Percentiles rank a stretch among this genome's conserved stretches.
Evolutionary conservation across 257 asterid genomes (phyloP).

Genomic region (Fraxinus cuspidata): DNA sequence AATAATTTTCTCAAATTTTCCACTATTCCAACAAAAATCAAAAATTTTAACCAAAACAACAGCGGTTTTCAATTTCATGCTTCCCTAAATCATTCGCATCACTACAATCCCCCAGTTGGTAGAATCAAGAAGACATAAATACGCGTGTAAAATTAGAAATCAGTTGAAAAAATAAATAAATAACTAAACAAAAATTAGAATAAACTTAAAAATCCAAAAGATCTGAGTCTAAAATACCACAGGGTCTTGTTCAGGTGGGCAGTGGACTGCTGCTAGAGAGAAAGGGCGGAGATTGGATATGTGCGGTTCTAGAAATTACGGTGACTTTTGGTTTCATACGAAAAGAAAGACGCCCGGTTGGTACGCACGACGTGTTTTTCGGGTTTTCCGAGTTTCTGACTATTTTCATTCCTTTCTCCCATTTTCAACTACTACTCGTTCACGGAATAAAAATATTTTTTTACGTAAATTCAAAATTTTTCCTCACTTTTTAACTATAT

Average conservation of each 20-base stretch:
- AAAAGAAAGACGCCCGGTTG: conserved; percentile 23
- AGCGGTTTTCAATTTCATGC: background rate
- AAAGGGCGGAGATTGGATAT: conserved; percentile 28
- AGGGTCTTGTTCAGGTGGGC: conserved; percentile 1
- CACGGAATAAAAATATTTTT: no score
- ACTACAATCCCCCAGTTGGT: conserved; percentile 6
- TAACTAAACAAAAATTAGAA: background rate
- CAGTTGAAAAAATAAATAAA: conserved; percentile 19
- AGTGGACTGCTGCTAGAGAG: conserved; percentile 9
- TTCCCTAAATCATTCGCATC: background rate
- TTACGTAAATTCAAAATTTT: no score
- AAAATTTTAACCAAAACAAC: background rate
- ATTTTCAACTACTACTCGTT: no score
- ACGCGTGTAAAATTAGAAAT: background rate
- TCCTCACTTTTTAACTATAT: no score
- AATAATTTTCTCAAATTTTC: background rate
- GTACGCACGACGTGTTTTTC: background rate
- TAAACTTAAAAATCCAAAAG: background rate
- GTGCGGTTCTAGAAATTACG: conserved; percentile 37
- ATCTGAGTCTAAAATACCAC: conserved; percentile 28
- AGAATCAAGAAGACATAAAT: background rate
- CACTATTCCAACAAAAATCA: background rate
- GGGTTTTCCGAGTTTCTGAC: background rate
- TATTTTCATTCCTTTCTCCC: background rate
- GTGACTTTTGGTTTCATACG: conserved; percentile 24